Evolutionary conservation across 2,329 filamentous ascomycete genomes (phyloP), one percentile per base, ranked within the genome.

Genomic region (Leptographium procerum): DNA sequence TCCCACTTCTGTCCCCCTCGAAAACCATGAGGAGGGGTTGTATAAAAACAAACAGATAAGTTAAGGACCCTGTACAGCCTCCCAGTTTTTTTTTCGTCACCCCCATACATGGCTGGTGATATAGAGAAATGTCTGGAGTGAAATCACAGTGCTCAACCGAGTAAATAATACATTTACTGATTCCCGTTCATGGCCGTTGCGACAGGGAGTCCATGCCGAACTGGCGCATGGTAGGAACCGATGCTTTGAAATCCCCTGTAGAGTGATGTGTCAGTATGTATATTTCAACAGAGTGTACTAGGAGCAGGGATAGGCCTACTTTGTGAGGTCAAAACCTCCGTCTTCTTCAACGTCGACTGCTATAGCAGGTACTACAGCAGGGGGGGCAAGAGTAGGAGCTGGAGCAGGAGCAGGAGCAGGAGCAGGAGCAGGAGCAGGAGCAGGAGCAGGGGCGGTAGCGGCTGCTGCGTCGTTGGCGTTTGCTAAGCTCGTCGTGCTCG

Each of bases 191-290:
- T 66, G 7, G 74, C 71, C 31, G 69, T 73, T 24, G 72, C 70
- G 57, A 78, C 72, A 33, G 75, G 69, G 47, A 76, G 67, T 4
- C 77, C 76, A 50, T 73, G 70, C n/a, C 74, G 71, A 11, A 78
- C 74, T 1, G 77, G 77, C 45, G 81, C 79, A 63, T 86, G 83
- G 61, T 82, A 86, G 1, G 81, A 77, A 33, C 81, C 80, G 56
- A 86, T 86, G 62, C 79, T 85, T 67, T 85, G 83, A 64, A 86
- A 86, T 0, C 83, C 83, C 71, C 81, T 83, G 59, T 22, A 51
- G 8, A 28, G 61, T 47, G n/a, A n/a, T n/a, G 10, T 29, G 65
- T 75, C 67, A 72, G 67, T 57, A 61, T 36, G 22, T 16, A 36
- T 24, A 1, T n/a, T 6, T 4, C 13, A 59, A 13, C 24, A 29